A percentile compares a stretch with the other conserved stretches of the same genome.
Evolutionary conservation across 2,329 filamentous ascomycete species (phyloP).

Genomic region (Lanzia echinophila): DNA sequence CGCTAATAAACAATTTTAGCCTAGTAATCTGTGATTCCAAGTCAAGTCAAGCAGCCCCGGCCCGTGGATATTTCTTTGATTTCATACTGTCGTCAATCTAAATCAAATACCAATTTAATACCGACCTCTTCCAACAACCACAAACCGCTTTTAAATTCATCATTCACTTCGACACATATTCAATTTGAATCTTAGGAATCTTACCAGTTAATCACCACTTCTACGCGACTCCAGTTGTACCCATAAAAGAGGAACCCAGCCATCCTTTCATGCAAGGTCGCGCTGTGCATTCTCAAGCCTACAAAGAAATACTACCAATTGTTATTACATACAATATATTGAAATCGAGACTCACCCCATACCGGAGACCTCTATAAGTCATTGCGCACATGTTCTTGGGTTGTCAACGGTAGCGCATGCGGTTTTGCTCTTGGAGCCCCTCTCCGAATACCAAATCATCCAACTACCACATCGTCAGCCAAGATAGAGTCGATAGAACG

Average conservation of each 20-base stretch:
- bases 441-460: conserved; percentile 7
- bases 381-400: conserved; percentile 26
- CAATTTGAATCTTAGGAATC: not conserved
- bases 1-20: not conserved
- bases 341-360: not conserved
- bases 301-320: conserved; percentile 13
- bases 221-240: conserved; percentile 9
- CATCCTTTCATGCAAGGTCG: conserved; percentile 26
- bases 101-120: not conserved
- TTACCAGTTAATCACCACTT: not conserved
- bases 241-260: conserved; percentile 14
- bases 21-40: conserved; percentile 1
- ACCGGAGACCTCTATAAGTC: conserved; percentile 3
- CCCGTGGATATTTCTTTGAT: conserved; percentile 9
- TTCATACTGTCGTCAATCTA: not conserved
- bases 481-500: conserved; percentile 31
- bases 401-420: conserved; percentile 26
- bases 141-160: not conserved
- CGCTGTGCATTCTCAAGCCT: conserved; percentile 23
- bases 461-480: conserved; percentile 20
- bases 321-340: not conserved
- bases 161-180: conserved; percentile 1
- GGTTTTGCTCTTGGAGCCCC: conserved; percentile 20
- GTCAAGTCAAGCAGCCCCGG: not conserved
- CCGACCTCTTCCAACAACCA: not conserved